Base-by-base conservation (phyloP, 2,329 filamentous ascomycete species). In the Calycina herbarum region DNA sequence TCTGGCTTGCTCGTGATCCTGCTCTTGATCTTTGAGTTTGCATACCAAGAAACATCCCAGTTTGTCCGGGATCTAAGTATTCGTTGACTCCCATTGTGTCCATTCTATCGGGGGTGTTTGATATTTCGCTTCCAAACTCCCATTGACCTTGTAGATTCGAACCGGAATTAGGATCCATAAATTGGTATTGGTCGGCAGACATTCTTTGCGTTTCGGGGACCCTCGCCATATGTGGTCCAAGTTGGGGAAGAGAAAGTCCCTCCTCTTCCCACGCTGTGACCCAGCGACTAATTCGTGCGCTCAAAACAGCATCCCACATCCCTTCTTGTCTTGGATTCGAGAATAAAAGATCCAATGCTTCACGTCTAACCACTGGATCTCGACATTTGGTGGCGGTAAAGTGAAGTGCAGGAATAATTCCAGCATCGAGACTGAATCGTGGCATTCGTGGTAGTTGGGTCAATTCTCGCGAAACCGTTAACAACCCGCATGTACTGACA, bases 301-400 rank as follows among this genome's bases (percentile, higher is more conserved):
- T 69, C 27, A 76, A 40, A 5, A 75, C 64, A 6, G 72, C 65
- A 65, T 91, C 88, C 88, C 88, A 91, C 82, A 90, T 87, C 27
- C 86, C 88, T 76, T 91, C 89, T 59, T 87, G 81, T 24, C 87
- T 81, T 7, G 86, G 83, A 71, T 84, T 87, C 69, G 82, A 65
- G 61, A 81, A 80, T 54, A 91, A 75, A 5, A 91, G 77, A 69
- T 85, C 81, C 54, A 90, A 86, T 7, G 88, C 88, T 68, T 85
- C 83, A 20, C 86, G 80, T 24, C 88, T 83, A 40, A 85, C 80
- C 1, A 78, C 70, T 0, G 83, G 81, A 66, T 89, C 83, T 11
- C 87, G 82, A 71, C 87, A 90, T 72, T 89, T 89, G 6, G 85
- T 89, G 6, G 85, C 87, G n/a, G 87, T 84, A 5, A 89, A 82